Base-by-base conservation (phyloP, 768 basidiomycete species). In the Tricholoma furcatifolium region DNA sequence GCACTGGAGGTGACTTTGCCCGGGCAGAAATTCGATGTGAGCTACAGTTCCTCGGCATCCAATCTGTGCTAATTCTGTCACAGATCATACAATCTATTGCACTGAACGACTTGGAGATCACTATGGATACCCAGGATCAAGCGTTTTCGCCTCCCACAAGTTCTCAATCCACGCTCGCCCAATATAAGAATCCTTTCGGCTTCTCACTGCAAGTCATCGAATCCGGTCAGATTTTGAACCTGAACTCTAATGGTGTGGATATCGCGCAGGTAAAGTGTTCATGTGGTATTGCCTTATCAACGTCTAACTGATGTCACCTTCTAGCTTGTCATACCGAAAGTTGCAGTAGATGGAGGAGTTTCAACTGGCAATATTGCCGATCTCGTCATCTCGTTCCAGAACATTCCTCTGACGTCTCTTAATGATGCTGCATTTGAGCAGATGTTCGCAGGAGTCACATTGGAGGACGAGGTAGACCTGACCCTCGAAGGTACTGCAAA, bases 141-240 rank as follows among this genome's bases (percentile, higher is more conserved):
- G 73, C 81, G 0, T 87, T 81, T 58, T 77, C 79, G 1, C 85
- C 87, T 0, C 70, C 77, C n/a, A 70, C 85, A 0, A 78, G 81
- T 56, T 87, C 84, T 4, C 67, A 76, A 36, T 66, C 72, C 46
- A 83, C 82, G 0, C 49, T 82, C 3, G 84, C 82, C 14, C 68
- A 74, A 56, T 87, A 85, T 65, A 80, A 79, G 66, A 90, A 88
- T 66, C 87, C 88, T 1, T 89, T 89, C 63, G 87, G 87, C 3
- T 90, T 90, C 68, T 80, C 83, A 10, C 64, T 89, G 48, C 85
- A 88, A 60, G 83, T 87, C 20, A 65, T 82, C 10, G 73, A 79
- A 56, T 70, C 81, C 2, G 74, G 76, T 1, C 74, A 87, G 60
- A 75, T 77, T 20, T 78, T 89, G 56, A 72, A 73, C 43, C 66